These are phyloP conservation scores for Helotiales sp. DNA, from an alignment of 2,329 filamentous ascomycete species.

Conservation along the genomic window DNA sequence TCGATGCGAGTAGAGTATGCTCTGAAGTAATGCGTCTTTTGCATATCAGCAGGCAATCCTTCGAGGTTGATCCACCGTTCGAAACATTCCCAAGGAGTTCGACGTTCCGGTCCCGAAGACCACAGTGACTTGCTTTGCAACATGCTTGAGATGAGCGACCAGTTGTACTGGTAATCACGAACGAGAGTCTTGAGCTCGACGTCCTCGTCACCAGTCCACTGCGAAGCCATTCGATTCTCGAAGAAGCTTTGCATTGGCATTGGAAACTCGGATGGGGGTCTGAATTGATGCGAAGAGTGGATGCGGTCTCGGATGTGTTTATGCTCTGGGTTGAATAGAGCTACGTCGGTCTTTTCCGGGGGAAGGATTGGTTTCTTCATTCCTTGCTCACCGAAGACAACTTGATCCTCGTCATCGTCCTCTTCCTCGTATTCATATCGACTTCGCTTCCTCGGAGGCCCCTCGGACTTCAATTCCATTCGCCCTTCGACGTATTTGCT, in stretches of 20 bases:
- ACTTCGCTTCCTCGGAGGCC: constrained; percentile 72
- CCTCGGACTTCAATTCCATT: constrained; percentile 66
- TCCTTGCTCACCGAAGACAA: constrained; percentile 30
- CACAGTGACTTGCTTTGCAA: constrained; percentile 74
- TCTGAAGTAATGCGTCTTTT: constrained; percentile 94
- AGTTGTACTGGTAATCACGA: constrained; percentile 94
- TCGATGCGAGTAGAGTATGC: constrained; percentile 63
- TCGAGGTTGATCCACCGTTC: constrained; percentile 94
- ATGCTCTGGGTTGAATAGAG: constrained; percentile 86
- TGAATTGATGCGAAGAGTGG: constrained; percentile 88
- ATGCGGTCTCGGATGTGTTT: constrained; percentile 87
- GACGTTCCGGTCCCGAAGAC: constrained; percentile 81
- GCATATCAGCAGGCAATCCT: constrained; percentile 88
- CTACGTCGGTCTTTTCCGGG: constrained; percentile 74
- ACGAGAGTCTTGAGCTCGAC: constrained; percentile 84
- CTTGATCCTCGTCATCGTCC: constrained; percentile 60
- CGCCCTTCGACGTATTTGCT: constrained; percentile 86
- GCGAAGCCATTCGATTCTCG: constrained; percentile 80
- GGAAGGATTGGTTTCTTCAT: constrained; percentile 48
- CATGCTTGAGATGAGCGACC: constrained; percentile 88
- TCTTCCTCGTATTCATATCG: constrained; percentile 81
- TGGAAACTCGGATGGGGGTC: constrained; percentile 84
- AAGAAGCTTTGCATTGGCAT: constrained; percentile 94
- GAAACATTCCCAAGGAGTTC: constrained; percentile 98
- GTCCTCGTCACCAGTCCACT: constrained; percentile 89